Evolutionary conservation across 345 rosid genomes (phyloP), one percentile per base, ranked within the genome.

Genomic region (Erucastrum elatum): DNA sequence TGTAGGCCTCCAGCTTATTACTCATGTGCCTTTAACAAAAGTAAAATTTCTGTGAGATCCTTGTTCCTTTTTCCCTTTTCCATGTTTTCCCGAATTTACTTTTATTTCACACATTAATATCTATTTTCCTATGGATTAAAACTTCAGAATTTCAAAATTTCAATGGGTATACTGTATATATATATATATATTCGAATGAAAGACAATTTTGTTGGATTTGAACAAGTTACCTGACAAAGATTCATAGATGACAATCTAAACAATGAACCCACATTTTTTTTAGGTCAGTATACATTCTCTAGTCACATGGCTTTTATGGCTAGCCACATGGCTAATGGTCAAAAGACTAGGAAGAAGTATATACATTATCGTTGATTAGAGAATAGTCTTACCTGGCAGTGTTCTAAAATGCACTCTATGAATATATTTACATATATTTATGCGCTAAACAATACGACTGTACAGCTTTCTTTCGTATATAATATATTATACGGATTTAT

Each of bases 31-130:
- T 80, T 80, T 80, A 69, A 39, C 71, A 74, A 80, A 80, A 80
- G 82, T 80, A 80, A 51, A 80, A 53, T 51, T 79, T 72, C 37
- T 75, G 66, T 74, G 75, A 80, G 79, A 80, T 80, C 75, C 75
- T 80, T 80, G 75, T 69, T 80, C 63, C 71, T 66, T 9, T 67
- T 79, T 77, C 29, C 75, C 49, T 72, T 79, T 62, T 26, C 63
- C 15, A 35, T 35, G 63, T 9, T 58, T 71, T 4, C 35, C 35
- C 6, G 27, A 29, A 21, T 68, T 39, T 49, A 46, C 12, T 73
- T 27, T 66, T 67, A 31, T 67, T 49, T 59, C 8, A 60, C 34
- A 15, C 35, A 26, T 58, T 25, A 35, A 11, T 56, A 21, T 60
- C 8, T 72, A 61, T 67, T 39, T 73, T 59, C 8, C 25, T 7